phyloP scores from a whole-genome alignment of 345 rosid genomes.

The Pistacia vera region DNA sequence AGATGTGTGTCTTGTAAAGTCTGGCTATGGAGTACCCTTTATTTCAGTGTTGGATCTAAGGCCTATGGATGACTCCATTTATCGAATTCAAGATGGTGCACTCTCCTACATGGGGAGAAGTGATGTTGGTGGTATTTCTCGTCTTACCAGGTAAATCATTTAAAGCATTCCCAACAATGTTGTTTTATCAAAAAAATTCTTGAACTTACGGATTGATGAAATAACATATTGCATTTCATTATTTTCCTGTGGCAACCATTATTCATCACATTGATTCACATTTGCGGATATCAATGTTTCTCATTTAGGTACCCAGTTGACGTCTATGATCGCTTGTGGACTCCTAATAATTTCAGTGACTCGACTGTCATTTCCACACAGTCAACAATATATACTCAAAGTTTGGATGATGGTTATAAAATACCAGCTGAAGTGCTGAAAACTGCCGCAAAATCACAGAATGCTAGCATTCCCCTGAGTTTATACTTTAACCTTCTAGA shows the following conservation, averaged over 20 bases:
- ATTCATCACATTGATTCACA: neutral
- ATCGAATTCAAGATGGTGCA: neutral
- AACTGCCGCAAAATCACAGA: neutral
- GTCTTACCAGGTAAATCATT: neutral
- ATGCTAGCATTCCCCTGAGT: constrained; percentile 5
- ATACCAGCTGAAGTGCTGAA: constrained; percentile 5
- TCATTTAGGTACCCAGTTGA: constrained; percentile 23
- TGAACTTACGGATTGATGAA: neutral
- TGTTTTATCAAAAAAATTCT: neutral
- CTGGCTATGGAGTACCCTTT: constrained; percentile 24
- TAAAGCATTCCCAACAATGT: neutral
- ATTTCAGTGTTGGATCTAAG: constrained; percentile 33
- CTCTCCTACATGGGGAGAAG: accelerated
- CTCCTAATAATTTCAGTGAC: neutral
- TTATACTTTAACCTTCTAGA: neutral
- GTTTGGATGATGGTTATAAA: neutral
- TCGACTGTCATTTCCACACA: neutral
- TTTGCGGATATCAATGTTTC: neutral
- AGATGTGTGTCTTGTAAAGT: constrained; percentile 28
- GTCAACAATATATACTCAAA: neutral
- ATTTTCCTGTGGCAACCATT: too few species aligned
- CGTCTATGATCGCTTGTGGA: constrained; percentile 24
- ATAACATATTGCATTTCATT: neutral
- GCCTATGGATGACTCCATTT: neutral
- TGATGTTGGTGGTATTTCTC: constrained; percentile 2